Evolutionary conservation across 768 basidiomycete species (phyloP).

Genomic region (Xerocomellus dryophilus): DNA sequence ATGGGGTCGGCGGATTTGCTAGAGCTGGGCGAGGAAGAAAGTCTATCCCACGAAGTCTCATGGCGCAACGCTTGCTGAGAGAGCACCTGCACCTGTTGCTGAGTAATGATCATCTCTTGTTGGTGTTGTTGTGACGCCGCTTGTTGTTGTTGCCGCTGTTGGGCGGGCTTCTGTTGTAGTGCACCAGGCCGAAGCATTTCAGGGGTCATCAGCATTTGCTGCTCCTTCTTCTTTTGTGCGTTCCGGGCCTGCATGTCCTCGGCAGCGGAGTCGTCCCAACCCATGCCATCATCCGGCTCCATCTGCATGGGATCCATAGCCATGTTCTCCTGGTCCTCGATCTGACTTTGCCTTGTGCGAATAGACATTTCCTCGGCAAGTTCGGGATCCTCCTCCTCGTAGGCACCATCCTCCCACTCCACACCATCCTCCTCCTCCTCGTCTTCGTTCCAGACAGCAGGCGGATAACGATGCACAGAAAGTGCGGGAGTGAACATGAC

Average conservation of each 20-base stretch:
- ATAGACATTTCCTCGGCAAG: slow-evolving; percentile 55
- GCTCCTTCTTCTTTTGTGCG: slow-evolving; percentile 26
- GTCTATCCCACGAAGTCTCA: slow-evolving; percentile 48
- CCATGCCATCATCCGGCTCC: slow-evolving; percentile 82
- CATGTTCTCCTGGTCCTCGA: slow-evolving; percentile 31
- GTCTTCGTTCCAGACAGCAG: slow-evolving; percentile 80
- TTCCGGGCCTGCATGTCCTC: slow-evolving; percentile 45
- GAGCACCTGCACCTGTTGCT: slow-evolving; percentile 31
- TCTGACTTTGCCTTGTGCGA: slow-evolving; percentile 37
- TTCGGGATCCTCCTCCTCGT: slow-evolving; percentile 65
- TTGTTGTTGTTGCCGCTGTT: slow-evolving; percentile 10
- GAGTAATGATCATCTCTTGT: slow-evolving; percentile 27
- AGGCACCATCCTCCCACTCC: slow-evolving; percentile 62
- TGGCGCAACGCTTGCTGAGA: slow-evolving; percentile 37
- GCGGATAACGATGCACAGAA: slow-evolving; percentile 71
- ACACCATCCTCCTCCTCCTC: slow-evolving; percentile 56
- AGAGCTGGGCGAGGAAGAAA: slow-evolving; percentile 34
- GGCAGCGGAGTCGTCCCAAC: slow-evolving; percentile 76
- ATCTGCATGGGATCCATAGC: slow-evolving; percentile 37
- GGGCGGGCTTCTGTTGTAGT: slow-evolving; percentile 22
- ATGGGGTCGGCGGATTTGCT: slow-evolving; percentile 56
- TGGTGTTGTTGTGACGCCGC: slow-evolving; percentile 24
- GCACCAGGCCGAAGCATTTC: slow-evolving; percentile 37
- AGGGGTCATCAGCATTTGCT: slow-evolving; percentile 26
- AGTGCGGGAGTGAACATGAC: slow-evolving; percentile 74